A percentile compares a stretch with the other conserved stretches of the same genome.
phyloP scores from a whole-genome alignment of 352 stramenopile species.

The Phytophthora crassamura region DNA sequence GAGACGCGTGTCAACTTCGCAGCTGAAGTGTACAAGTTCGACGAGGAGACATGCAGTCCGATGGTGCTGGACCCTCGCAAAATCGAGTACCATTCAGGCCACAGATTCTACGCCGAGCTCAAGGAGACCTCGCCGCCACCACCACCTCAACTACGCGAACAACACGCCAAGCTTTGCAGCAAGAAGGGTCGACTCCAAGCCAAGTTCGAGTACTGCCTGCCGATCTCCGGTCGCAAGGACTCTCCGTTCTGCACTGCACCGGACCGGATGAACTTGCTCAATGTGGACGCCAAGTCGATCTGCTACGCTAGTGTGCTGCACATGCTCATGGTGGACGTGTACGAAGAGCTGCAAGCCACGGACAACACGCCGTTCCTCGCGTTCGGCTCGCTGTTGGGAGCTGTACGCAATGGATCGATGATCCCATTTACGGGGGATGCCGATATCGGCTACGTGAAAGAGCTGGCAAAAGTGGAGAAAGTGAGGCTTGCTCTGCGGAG shows the following conservation, averaged over 20 bases:
- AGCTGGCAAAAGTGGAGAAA: constrained; percentile 5
- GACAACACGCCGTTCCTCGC: constrained; percentile 36
- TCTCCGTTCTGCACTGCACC: constrained; percentile 42
- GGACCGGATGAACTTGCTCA: constrained; percentile 55
- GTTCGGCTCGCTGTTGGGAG: constrained; percentile 54
- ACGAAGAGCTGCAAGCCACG: constrained; percentile 21
- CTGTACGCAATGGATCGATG: constrained; percentile 51
- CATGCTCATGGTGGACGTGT: constrained; percentile 31
- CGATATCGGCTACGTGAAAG: constrained; percentile 46
- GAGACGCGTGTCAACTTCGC: constrained; percentile 9
- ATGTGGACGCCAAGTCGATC: constrained; percentile 22
- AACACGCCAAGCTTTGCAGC: constrained; percentile 24
- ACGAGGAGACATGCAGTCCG: constrained; percentile 3
- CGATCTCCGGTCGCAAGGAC: constrained; percentile 53
- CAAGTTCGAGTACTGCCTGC: constrained; percentile 45
- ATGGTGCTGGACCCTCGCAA: constrained; percentile 13
- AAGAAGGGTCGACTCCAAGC: constrained; percentile 4
- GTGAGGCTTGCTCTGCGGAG: constrained; percentile 23
- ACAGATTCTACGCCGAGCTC: constrained; percentile 9
- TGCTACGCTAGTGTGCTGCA: constrained; percentile 59
- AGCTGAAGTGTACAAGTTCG: background rate
- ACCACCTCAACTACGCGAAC: constrained; percentile 25
- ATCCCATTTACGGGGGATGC: constrained; percentile 62
- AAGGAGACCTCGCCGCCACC: background rate
- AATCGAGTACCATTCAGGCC: constrained; percentile 19